Percentiles rank a stretch among this genome's conserved stretches.
These are phyloP conservation scores for Luvunga scandens DNA, from an alignment of 345 rosid species.

Conservation along the genomic window DNA sequence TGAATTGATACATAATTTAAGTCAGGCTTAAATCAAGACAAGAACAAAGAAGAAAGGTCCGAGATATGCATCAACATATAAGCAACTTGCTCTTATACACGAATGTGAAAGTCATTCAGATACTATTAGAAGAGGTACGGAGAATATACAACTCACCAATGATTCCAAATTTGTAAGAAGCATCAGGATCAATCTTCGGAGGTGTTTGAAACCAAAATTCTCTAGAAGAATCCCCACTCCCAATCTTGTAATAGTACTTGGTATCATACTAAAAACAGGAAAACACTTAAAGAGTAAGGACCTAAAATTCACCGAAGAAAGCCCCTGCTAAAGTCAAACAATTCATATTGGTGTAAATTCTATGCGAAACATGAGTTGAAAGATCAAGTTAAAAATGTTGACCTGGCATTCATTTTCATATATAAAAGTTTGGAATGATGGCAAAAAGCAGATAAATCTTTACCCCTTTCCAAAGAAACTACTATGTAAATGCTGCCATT, in stretches of 20 bases:
- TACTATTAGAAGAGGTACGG: background rate
- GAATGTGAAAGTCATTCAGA: background rate
- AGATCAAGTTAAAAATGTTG: background rate
- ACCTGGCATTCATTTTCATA: background rate
- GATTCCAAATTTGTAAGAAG: slow-evolving; percentile 84
- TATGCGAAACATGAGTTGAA: background rate
- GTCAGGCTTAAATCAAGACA: too few relatives aligned
- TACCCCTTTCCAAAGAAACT: background rate
- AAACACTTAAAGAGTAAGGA: slow-evolving; percentile 2
- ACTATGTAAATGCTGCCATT: background rate
- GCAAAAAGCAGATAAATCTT: background rate
- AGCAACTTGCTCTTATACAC: background rate
- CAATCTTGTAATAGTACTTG: slow-evolving; percentile 86
- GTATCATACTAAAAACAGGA: slow-evolving; percentile 60
- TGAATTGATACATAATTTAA: background rate
- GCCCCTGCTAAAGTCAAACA: background rate
- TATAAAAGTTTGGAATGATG: slow-evolving; percentile 8
- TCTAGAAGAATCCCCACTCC: slow-evolving; percentile 60
- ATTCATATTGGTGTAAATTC: background rate
- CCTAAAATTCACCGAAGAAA: background rate
- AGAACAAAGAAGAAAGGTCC: too few relatives aligned
- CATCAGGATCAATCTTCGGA: slow-evolving; percentile 71
- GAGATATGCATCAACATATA: background rate
- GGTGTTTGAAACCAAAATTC: slow-evolving; percentile 93
- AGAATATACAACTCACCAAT: slow-evolving; percentile 58